phyloP scores from a whole-genome alignment of 176 grass and related monocot genomes.

The Themeda triandra region DNA sequence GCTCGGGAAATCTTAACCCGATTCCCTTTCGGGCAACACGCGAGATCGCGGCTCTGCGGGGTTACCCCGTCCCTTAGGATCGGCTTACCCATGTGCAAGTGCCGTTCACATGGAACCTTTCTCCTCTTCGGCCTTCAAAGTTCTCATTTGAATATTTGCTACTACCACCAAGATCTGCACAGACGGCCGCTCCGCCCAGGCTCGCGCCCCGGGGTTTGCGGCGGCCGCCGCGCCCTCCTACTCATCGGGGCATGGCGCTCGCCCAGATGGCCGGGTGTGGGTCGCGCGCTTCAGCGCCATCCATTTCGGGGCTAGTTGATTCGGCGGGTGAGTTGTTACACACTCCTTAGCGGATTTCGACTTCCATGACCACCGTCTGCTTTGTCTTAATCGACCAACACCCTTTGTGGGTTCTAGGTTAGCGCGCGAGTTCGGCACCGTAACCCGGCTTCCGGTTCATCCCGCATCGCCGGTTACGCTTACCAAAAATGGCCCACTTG shows the following conservation, averaged over 20 bases:
- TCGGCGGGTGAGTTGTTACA: no score
- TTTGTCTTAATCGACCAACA: slow-evolving; percentile 62
- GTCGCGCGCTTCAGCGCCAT: no score
- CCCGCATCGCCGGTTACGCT: slow-evolving; percentile 60
- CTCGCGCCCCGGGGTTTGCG: no score
- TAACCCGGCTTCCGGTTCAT: slow-evolving; percentile 54
- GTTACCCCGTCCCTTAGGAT: slow-evolving; percentile 37
- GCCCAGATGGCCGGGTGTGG: no score
- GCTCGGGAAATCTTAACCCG: slow-evolving; percentile 48
- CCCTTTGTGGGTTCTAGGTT: slow-evolving; percentile 31
- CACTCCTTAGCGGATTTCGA: no score
- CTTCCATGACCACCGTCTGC: no score
- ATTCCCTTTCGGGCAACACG: slow-evolving; percentile 33
- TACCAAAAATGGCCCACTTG: slow-evolving; percentile 71
- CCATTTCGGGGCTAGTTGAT: no score
- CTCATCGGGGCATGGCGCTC: no score
- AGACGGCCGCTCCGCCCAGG: slow-evolving; percentile 57
- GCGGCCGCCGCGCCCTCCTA: no score
- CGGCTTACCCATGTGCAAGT: slow-evolving; percentile 63
- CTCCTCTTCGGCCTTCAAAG: not conserved
- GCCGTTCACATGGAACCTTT: slow-evolving; percentile 18
- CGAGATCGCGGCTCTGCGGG: no score
- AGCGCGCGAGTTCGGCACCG: no score
- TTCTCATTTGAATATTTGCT: not conserved
- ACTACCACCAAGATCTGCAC: slow-evolving; percentile 54